These are phyloP conservation scores for Linaria vulgaris DNA, from an alignment of 257 asterid genomes.

Conservation along the genomic window DNA sequence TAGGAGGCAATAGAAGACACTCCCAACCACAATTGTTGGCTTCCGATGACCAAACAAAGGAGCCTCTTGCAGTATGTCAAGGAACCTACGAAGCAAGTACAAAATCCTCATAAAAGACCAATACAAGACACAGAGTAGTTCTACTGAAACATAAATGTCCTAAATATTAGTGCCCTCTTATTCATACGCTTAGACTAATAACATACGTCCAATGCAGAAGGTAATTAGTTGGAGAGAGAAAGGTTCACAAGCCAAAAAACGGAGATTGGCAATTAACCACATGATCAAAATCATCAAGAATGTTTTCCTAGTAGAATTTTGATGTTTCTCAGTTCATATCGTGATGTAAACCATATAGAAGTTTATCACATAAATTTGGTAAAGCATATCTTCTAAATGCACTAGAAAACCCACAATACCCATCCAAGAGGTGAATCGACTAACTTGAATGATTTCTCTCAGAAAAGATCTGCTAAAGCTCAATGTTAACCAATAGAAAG, in stretches of 20 bases:
- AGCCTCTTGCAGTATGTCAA: slow-evolving; percentile 90
- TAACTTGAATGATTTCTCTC: slow-evolving; percentile 5
- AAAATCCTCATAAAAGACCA: slow-evolving; percentile 21
- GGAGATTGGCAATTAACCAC: background rate
- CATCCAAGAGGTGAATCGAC: slow-evolving; percentile 5
- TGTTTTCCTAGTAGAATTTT: background rate
- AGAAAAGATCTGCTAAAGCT: background rate
- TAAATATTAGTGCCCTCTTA: slow-evolving; percentile 1
- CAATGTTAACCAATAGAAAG: background rate
- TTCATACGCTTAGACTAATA: background rate
- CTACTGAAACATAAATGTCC: slow-evolving; percentile 9
- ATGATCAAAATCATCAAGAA: slow-evolving; percentile 3
- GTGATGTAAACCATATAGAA: slow-evolving; percentile 6
- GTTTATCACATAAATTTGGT: slow-evolving; percentile 1
- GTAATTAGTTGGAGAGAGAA: slow-evolving; percentile 1
- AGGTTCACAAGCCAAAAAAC: background rate
- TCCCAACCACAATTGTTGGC: slow-evolving; percentile 72
- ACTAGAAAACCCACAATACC: slow-evolving; percentile 8
- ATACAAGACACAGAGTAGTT: slow-evolving; percentile 1
- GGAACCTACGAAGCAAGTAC: slow-evolving; percentile 58
- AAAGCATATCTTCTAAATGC: background rate
- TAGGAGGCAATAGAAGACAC: slow-evolving; percentile 73
- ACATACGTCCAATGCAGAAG: slow-evolving; percentile 6
- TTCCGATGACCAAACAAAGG: slow-evolving; percentile 93
- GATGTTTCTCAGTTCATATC: background rate